Base-by-base conservation (phyloP, 768 basidiomycete genomes). In the Leccinum fibrillosum region DNA sequence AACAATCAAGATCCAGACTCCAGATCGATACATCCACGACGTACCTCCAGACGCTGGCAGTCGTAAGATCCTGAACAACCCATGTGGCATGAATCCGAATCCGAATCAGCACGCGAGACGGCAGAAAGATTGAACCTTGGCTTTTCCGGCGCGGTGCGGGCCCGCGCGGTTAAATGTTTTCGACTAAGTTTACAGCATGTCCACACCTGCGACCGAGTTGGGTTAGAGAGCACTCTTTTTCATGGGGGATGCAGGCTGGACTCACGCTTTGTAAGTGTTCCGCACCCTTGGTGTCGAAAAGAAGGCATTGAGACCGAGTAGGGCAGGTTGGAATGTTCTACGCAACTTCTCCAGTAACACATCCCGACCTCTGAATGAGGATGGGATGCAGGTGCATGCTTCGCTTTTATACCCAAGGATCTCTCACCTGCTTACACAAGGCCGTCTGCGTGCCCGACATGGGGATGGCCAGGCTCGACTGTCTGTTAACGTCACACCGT, bases 261-360 rank as follows among this genome's bases (percentile, higher is more conserved):
- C 78, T 70, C 66, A 84, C 84, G 55, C 70, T 68, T 65, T 80
- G 64, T 84, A 86, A 39, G 79, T 71, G 66, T 85, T 83, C 55
- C 78, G 77, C 54, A 86, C 84, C 68, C 84, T 86, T 69, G 32
- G 51, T 35, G 2, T 53, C n/a, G 30, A 39, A 25, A 53, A 53
- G 54, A 49, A 35, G 17, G 26, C 42, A 56, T 76, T 44, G 39
- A 75, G 70, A 35, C 17, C 32, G 15, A 30, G 56, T 11, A 26
- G 52, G 12, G 56, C 26, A 17, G 30, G 52, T 28, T 17, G 52
- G 35, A 25, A 52, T 32, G 52, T 32, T 45, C 48, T 19, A 66
- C 83, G 74, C 62, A 85, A 84, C 81, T 78, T 66, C 84, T 79
- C 75, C 77, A 84, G 67, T 80, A 82, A 72, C 84, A 86, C 85